phyloP scores from a whole-genome alignment of 2,329 filamentous ascomycete species.

The Cladosporium colombiae region DNA sequence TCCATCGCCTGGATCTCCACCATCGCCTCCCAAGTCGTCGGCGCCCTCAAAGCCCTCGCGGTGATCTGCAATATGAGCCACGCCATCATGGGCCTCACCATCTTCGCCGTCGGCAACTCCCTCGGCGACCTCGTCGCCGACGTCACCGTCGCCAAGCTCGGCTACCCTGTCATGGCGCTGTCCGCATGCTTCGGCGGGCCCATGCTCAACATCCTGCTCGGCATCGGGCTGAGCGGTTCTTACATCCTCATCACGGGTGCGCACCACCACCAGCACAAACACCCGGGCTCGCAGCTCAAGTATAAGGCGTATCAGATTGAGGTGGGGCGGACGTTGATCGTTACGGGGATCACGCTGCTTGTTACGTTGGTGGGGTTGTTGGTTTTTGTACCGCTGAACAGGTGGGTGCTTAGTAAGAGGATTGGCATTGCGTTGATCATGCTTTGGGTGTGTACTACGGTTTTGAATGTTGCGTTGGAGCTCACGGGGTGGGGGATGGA shows the following conservation, averaged over 20 bases:
- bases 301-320: conserved; percentile 81
- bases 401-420: conserved; percentile 78
- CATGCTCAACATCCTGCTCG: conserved; percentile 94
- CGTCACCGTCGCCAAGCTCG: conserved; percentile 88
- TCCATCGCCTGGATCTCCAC: conserved; percentile 95
- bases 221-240: conserved; percentile 86
- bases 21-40: conserved; percentile 93
- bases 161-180: conserved; percentile 93
- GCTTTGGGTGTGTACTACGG: conserved; percentile 78
- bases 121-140: conserved; percentile 92
- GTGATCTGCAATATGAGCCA: conserved; percentile 92
- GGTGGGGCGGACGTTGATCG: conserved; percentile 79
- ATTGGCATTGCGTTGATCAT: conserved; percentile 80
- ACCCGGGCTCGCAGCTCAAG: conserved; percentile 63
- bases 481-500: conserved; percentile 44
- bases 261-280: conserved; percentile 64
- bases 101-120: conserved; percentile 96
- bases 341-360: conserved; percentile 81
- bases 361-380: conserved; percentile 77
- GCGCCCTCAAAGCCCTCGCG: conserved; percentile 87
- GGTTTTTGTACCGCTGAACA: conserved; percentile 78
- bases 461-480: conserved; percentile 80
- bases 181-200: conserved; percentile 97
- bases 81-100: conserved; percentile 88
- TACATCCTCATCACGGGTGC: conserved; percentile 80